Percentiles rank a stretch among this genome's conserved stretches.
phyloP scores from a whole-genome alignment of 2,329 filamentous ascomycete genomes.

The Fulvia fulva region DNA sequence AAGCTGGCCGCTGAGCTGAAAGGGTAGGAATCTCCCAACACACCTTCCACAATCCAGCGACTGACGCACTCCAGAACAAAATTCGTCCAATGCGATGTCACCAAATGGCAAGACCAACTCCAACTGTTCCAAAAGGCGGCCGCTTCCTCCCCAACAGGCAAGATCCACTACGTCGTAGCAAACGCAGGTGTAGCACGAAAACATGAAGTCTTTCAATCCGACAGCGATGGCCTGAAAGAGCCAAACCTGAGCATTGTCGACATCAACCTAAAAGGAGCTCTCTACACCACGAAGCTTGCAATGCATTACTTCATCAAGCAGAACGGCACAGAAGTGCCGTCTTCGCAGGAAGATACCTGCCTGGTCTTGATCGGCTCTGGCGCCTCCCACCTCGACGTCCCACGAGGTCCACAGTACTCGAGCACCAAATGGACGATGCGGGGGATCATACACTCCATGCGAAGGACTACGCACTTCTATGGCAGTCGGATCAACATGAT shows the following conservation, averaged over 20 bases:
- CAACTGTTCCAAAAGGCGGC: conserved; percentile 16
- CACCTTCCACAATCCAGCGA: conserved; percentile 3
- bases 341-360: conserved; percentile 21
- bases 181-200: conserved; percentile 16
- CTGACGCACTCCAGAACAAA: conserved; percentile 18
- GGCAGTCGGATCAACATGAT: conserved; percentile 38
- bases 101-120: conserved; percentile 18
- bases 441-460: conserved; percentile 37
- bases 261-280: conserved; percentile 14
- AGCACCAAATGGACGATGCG: conserved; percentile 38
- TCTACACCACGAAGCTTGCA: conserved; percentile 21
- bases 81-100: conserved; percentile 25
- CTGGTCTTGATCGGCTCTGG: conserved; percentile 16
- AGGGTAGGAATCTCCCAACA: conserved; percentile 13
- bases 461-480: conserved; percentile 29
- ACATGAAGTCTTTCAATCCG: conserved; percentile 12
- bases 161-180: conserved; percentile 14
- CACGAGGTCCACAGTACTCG: conserved; percentile 34
- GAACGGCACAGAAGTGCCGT: conserved; percentile 30
- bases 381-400: conserved; percentile 16
- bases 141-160: conserved; percentile 12
- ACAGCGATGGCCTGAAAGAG: conserved; percentile 21
- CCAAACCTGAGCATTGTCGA: conserved; percentile 22
- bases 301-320: conserved; percentile 28
- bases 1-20: conserved; percentile 22